Evolutionary conservation across 306 rosid species (phyloP).

Genomic region (Ziziphus jujuba): DNA sequence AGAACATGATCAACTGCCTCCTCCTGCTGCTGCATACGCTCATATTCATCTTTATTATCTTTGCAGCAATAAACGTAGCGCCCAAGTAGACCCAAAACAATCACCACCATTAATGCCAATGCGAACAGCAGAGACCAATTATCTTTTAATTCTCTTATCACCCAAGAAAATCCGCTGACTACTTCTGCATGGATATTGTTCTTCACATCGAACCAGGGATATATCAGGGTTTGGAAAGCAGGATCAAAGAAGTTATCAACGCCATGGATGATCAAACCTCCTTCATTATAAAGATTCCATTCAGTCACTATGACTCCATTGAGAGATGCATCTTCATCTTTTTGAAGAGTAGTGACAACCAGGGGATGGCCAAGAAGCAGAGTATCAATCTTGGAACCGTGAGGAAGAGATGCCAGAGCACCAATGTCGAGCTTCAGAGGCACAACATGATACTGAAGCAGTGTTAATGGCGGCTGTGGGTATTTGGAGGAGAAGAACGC

Average conservation of each 20-base stretch:
- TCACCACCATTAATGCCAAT: no score
- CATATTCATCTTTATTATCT: no score
- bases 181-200: no score
- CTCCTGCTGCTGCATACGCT: no score
- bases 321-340: background rate
- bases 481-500: constrained; percentile 10
- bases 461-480: constrained; percentile 8
- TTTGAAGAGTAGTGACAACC: background rate
- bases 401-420: background rate
- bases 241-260: background rate
- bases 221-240: background rate
- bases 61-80: no score
- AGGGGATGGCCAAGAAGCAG: constrained; percentile 10
- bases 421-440: background rate
- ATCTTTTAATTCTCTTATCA: no score
- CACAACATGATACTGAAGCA: background rate
- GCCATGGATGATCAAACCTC: background rate
- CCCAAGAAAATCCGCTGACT: no score
- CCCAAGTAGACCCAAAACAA: no score
- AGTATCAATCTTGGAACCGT: constrained; percentile 13
- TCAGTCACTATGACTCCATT: background rate
- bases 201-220: background rate
- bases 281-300: background rate
- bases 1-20: no score
- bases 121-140: no score